These are phyloP conservation scores for Penicillium herquei DNA, from an alignment of 495 filamentous ascomycete species.

Conservation along the genomic window DNA sequence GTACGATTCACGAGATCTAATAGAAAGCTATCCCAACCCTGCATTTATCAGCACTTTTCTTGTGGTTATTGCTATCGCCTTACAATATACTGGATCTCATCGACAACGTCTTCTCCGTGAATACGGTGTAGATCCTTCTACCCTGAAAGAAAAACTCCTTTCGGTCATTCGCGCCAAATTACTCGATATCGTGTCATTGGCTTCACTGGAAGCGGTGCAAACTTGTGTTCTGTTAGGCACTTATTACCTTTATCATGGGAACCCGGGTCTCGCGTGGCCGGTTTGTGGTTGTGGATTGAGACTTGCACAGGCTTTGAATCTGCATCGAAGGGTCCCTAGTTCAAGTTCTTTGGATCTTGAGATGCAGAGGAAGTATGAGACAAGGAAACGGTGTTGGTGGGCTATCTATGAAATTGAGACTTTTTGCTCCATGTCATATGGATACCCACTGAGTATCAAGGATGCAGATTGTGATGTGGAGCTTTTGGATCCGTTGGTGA, in stretches of 20 bases:
- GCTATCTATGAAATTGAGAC: slow-evolving; percentile 42
- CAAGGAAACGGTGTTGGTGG: slow-evolving; percentile 41
- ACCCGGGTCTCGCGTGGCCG: slow-evolving; percentile 34
- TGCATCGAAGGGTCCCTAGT: slow-evolving; percentile 25
- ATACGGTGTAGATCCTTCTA: slow-evolving; percentile 9
- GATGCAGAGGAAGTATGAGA: slow-evolving; percentile 19
- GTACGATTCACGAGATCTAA: slow-evolving; percentile 10
- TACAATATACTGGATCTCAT: slow-evolving; percentile 24
- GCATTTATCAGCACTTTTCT: slow-evolving; percentile 30
- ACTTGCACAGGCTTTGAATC: slow-evolving; percentile 33
- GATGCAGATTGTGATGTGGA: slow-evolving; percentile 38
- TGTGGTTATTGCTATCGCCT: slow-evolving; percentile 29
- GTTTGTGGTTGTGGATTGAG: slow-evolving; percentile 37
- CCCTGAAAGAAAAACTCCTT: slow-evolving; percentile 25
- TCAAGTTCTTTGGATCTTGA: background rate
- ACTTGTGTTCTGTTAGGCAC: slow-evolving; percentile 35
- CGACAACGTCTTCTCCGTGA: slow-evolving; percentile 7
- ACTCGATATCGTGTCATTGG: slow-evolving; percentile 25
- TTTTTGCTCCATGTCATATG: slow-evolving; percentile 38
- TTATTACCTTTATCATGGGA: slow-evolving; percentile 38
- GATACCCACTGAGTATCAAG: slow-evolving; percentile 31
- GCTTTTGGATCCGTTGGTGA: slow-evolving; percentile 25
- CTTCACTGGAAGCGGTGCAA: slow-evolving; percentile 32
- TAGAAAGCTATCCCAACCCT: slow-evolving; percentile 1
- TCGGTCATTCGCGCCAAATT: slow-evolving; percentile 11